phyloP scores from a whole-genome alignment of 306 rosid species.

The Astragalus glycyphyllos region DNA sequence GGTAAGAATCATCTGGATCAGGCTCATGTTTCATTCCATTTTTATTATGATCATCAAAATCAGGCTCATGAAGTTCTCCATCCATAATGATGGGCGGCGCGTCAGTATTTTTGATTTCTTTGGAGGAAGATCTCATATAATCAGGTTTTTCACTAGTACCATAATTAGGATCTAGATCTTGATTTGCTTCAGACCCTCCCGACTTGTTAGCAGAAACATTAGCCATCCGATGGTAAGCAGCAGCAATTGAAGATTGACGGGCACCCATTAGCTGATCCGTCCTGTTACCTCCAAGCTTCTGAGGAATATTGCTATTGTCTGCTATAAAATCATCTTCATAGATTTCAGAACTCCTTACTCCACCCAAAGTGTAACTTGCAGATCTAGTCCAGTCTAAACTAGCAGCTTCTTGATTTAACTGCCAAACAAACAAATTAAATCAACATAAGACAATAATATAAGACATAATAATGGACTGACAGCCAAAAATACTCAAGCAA shows the following conservation, averaged over 20 bases:
- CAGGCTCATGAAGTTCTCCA: constrained; percentile 57
- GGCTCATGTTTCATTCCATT: constrained; percentile 59
- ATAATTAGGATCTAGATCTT: constrained; percentile 55
- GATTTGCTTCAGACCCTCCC: constrained; percentile 49
- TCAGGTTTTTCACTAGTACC: constrained; percentile 38
- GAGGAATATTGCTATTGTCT: constrained; percentile 53
- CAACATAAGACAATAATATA: constrained; percentile 18
- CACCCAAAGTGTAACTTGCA: constrained; percentile 72
- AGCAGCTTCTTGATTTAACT: constrained; percentile 90
- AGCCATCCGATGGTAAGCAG: constrained; percentile 71
- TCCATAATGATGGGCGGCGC: constrained; percentile 43
- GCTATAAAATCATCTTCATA: constrained; percentile 54
- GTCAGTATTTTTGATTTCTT: constrained; percentile 41
- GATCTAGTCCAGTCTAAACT: constrained; percentile 95
- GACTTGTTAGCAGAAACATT: constrained; percentile 49
- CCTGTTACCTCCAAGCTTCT: constrained; percentile 81
- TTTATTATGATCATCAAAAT: constrained; percentile 52
- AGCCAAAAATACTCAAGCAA: constrained; percentile 4
- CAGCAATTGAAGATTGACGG: constrained; percentile 75
- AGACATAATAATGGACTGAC: constrained; percentile 30
- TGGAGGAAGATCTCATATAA: constrained; percentile 37
- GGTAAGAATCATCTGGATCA: constrained; percentile 62
- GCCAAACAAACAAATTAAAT: constrained; percentile 45
- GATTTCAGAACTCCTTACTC: constrained; percentile 55
- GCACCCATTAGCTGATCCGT: constrained; percentile 59